These are phyloP conservation scores for Moricandia arvensis DNA, from an alignment of 345 rosid genomes.

Conservation along the genomic window DNA sequence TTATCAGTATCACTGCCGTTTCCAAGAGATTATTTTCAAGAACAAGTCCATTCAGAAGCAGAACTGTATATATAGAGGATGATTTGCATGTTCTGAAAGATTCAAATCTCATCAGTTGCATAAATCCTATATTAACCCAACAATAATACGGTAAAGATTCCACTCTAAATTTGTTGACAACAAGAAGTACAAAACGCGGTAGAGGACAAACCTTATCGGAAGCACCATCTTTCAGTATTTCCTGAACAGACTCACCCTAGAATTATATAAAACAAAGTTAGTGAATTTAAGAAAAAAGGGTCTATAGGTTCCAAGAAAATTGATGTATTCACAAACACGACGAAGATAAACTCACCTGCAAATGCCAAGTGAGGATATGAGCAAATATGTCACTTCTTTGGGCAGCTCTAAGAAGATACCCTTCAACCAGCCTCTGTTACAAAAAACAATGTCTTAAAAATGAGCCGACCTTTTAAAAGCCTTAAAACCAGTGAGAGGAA, in stretches of 20 bases:
- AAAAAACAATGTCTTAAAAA: not conserved
- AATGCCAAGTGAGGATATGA: conserved; percentile 89
- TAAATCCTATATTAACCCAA: no score
- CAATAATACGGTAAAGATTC: no score
- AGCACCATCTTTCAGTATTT: conserved; percentile 59
- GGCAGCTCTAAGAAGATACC: conserved; percentile 94
- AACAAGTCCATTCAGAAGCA: not conserved
- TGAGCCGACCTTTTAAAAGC: not conserved
- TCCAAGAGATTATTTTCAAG: conserved; percentile 5
- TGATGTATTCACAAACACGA: conserved; percentile 18
- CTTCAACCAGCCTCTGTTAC: conserved; percentile 83
- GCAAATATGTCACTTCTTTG: conserved; percentile 13
- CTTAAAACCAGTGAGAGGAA: not conserved
- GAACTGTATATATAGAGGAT: not conserved
- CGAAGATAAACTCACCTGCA: conserved; percentile 56
- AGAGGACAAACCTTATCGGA: conserved; percentile 9
- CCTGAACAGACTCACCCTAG: conserved; percentile 80
- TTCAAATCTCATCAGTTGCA: no score
- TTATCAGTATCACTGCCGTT: not conserved
- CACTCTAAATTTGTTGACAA: no score
- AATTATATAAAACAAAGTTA: not conserved
- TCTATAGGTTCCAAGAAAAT: not conserved
- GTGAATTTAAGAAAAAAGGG: not conserved
- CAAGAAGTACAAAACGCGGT: no score
- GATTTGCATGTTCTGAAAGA: not conserved